Base-by-base conservation (phyloP, 257 asterid species). In the Petunia secreta region DNA sequence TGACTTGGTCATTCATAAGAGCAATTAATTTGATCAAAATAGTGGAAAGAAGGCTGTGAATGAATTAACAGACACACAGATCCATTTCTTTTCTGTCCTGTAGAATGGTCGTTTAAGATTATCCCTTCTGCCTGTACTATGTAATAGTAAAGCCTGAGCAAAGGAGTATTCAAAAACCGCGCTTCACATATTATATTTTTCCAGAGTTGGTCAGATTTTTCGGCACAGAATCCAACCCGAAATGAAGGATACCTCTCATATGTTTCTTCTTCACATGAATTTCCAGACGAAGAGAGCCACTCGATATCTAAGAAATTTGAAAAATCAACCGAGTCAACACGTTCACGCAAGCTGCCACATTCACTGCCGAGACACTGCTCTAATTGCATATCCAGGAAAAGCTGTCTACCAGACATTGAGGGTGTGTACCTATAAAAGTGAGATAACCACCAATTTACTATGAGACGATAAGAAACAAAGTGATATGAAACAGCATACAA, bases 191-290 rank as follows among this genome's bases (percentile, higher is more conserved):
- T 57, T n/a, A 34, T 58, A 58, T 58, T 58, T 36, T 7, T 36
- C 16, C 16, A 10, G 69, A 1, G 68, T 9, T 37, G 3, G 68
- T 63, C 40, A 60, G 8, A 2, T 3, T 9, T 59, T 63, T 36
- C 9, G 4, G 25, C 16, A 39, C 11, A 64, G 46, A 6, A 37
- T 2, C 48, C 0, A 4, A 63, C 25, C 10, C n/a, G n/a, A n/a
- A n/a, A n/a, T n/a, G 80, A n/a, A 25, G 6, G 15, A 75, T 83
- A 95, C 99, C 97, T 88, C 79, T 91, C 97, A 16, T 81, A 89
- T n/a, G 88, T 81, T 39, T 95, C 97, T 52, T 94, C 99, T 82
- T 96, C 99, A 59, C 95, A 90, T 5, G 98, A 96, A 84, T 94
- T 92, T 37, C 95, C 97, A 34, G 97, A 90, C n/a, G 97, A 91